Base-by-base conservation (phyloP, 495 filamentous ascomycete genomes). In the Hapsidospora chrysogenum region DNA sequence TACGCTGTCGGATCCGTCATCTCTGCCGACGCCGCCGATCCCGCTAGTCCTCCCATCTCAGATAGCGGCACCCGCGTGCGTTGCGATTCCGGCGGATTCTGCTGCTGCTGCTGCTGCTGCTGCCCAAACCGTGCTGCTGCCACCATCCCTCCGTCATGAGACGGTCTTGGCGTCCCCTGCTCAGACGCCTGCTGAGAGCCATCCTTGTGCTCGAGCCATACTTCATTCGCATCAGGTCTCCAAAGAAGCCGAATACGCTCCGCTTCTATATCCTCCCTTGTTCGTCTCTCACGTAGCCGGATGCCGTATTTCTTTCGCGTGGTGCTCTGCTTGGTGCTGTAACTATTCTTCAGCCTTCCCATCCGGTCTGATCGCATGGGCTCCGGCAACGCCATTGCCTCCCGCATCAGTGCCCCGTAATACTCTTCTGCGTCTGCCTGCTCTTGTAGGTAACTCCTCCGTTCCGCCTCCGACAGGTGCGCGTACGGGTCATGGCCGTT, bases 261-360 rank as follows among this genome's bases (percentile, higher is more conserved):
- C 6, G 23, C 23, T 6, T 26, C 32, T 7, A 35, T 19, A n/a
- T 35, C 19, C 9, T 9, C 10, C 9, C 16, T 15, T 18, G 32
- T 14, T 16, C 33, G 33, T 16, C 33, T 15, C 22, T 28, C 33
- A 9, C 62, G 52, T n/a, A 66, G 51, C 5, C 56, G 50, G 2
- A 67, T 56, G 15, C 58, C 61, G 28, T 60, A 67, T 29, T 61
- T 65, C 41, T 61, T 62, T 4, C 60, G 51, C 16, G 64, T 60
- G 41, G 57, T 62, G 25, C 58, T 61, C 29, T 65, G 58, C 36
- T 64, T 65, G 2, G 61, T 65, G 13, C 56, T 59, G 30, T 61
- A 64, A 17, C 52, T 52, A 25, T 62, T 63, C 8, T 58, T 54
- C 1, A 67, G 42, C 10, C 57, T 57, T 1, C 60, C 60, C 3